Conservation (phyloP, 441 rosid genomes). For the Syzygium malaccense region DNA sequence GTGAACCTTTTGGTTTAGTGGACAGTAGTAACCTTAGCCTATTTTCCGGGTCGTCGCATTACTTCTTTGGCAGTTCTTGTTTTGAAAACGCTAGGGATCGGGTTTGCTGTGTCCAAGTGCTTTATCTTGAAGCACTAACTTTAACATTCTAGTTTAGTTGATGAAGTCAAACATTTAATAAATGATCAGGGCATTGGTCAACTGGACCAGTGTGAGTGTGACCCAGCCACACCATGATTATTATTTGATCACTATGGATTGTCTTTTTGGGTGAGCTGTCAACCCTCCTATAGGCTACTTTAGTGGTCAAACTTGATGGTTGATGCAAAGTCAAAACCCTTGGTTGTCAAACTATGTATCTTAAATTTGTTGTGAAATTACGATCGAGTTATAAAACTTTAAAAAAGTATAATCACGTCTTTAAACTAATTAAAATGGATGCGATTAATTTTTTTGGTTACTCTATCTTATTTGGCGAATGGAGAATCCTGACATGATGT, state of each 20-base stretch:
- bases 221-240: background rate
- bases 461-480: background rate
- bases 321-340: background rate
- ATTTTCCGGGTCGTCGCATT: background rate
- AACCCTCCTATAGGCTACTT: background rate
- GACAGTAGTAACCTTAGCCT: background rate
- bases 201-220: background rate
- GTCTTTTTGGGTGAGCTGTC: background rate
- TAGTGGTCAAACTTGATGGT: background rate
- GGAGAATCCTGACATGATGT: background rate
- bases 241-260: background rate
- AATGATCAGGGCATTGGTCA: background rate
- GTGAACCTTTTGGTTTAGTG: background rate
- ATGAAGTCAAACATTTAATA: conserved; percentile 4
- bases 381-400: background rate
- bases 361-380: background rate
- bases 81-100: background rate
- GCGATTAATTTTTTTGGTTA: accelerated
- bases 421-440: background rate
- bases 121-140: background rate
- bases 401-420: background rate
- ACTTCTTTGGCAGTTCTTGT: background rate
- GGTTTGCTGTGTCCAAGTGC: background rate
- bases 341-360: background rate
- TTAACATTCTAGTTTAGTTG: background rate